Conservation (phyloP, 495 filamentous ascomycete genomes). For the Podospora conica region DNA sequence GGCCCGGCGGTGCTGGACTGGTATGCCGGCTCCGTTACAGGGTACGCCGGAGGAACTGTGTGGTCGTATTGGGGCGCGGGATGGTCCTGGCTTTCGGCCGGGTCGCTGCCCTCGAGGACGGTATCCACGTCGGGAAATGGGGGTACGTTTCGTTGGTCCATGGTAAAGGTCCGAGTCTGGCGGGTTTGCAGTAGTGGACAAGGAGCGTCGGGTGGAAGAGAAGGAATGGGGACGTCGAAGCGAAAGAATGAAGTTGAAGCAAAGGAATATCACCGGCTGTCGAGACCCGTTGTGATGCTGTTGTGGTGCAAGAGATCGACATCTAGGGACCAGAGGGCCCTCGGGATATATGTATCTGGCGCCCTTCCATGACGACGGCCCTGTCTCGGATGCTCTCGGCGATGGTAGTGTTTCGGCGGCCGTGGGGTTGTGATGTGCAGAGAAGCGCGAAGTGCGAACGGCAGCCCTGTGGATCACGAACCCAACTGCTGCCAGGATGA, state of each 20-base stretch:
- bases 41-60: neutral
- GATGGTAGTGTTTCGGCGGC: neutral
- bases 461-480: neutral
- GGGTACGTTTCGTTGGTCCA: constrained; percentile 1
- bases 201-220: neutral
- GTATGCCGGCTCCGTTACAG: neutral
- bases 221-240: neutral
- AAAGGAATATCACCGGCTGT: neutral
- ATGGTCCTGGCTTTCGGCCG: neutral
- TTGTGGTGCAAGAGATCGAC: neutral
- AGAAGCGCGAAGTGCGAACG: constrained; percentile 1
- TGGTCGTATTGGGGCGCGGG: neutral
- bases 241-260: neutral
- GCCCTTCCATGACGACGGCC: neutral
- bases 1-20: neutral
- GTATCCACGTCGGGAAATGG: constrained; percentile 5
- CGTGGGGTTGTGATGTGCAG: neutral
- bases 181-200: neutral
- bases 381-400: constrained; percentile 1
- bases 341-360: neutral
- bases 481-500: neutral
- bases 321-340: neutral
- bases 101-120: neutral
- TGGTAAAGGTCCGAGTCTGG: neutral
- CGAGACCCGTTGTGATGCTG: neutral